A percentile compares a stretch with the other conserved stretches of the same genome.
Conservation (phyloP, 495 filamentous ascomycete genomes). For the Halenospora varia region DNA sequence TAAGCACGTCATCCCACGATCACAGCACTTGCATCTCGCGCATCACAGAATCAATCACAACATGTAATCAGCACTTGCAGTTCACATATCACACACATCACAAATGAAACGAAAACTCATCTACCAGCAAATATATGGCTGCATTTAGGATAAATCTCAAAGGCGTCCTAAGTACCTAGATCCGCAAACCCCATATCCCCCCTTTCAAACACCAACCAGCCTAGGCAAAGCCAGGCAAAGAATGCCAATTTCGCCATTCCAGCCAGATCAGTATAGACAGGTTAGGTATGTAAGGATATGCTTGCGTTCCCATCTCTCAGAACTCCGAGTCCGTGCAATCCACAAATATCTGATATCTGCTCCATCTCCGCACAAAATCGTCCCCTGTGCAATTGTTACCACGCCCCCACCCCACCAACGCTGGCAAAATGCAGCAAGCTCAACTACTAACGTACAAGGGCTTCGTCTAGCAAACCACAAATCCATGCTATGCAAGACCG, state of each 20-base stretch:
- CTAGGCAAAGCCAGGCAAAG: background rate
- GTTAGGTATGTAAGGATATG: too few relatives aligned
- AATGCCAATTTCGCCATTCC: too few relatives aligned
- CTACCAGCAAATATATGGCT: background rate
- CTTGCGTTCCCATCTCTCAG: background rate
- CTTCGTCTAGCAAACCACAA: background rate
- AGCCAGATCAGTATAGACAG: too few relatives aligned
- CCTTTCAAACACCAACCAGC: background rate
- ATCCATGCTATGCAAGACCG: background rate
- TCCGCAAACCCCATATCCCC: background rate
- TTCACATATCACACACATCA: too few relatives aligned
- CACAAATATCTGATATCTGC: background rate
- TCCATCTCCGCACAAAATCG: background rate
- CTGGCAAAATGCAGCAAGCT: background rate
- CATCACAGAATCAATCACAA: too few relatives aligned
- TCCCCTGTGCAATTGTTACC: too few relatives aligned
- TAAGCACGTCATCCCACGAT: too few relatives aligned
- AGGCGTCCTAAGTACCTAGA: background rate
- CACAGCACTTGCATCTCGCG: too few relatives aligned
- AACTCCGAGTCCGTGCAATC: background rate
- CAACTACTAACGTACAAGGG: slow-evolving; percentile 1
- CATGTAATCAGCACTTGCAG: too few relatives aligned
- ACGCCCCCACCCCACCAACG: background rate
- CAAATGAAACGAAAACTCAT: too few relatives aligned
- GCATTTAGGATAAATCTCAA: background rate